Evolutionary conservation across 2,329 filamentous ascomycete species (phyloP), one percentile per base, ranked within the genome.

Genomic region (Hypoxylon rubiginosum): DNA sequence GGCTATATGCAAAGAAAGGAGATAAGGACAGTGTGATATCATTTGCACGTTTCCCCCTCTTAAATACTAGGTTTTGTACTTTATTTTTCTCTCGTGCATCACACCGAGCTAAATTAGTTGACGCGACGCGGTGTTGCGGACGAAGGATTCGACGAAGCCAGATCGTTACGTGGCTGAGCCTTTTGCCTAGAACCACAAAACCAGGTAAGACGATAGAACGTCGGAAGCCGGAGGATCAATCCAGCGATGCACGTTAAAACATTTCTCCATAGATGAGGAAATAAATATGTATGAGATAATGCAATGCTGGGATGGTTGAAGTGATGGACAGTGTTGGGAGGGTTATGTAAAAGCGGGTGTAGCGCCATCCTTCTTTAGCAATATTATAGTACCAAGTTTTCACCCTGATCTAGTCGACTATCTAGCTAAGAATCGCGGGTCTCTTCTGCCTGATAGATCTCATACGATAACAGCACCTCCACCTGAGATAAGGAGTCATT

Each of bases 1-100:
- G 24, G 10, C 43, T 59, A 56, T 60, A 53, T 58, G 58, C 57
- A 52, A 58, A 61, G 45, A 15, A 48, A 54, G 62, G 62, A 65
- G 57, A 54, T 65, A 61, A 58, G 52, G 13, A 57, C 36, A 58
- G 52, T 56, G 19, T 46, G 28, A 41, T 21, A 11, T 26, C 9
- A n/a, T 59, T 5, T n/a, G 10, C 24, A 19, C 10, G 19, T 39
- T 41, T 21, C n/a, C 49, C 51, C 15, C 8, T 32, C 17, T 13
- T 13, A n/a, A n/a, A n/a, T n/a, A n/a, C n/a, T n/a, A n/a, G n/a
- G n/a, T n/a, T n/a, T n/a, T n/a, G n/a, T n/a, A n/a, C n/a, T n/a
- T n/a, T 10, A 9, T 17, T 21, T 39, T 32, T 50, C 15, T 54
- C 36, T 19, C 9, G 13, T 26, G 13, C 9, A 19, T 32, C 11